These are phyloP conservation scores for Apiotrichum domesticum DNA, from an alignment of 1,284 basidiomycete species.

Conservation along the genomic window DNA sequence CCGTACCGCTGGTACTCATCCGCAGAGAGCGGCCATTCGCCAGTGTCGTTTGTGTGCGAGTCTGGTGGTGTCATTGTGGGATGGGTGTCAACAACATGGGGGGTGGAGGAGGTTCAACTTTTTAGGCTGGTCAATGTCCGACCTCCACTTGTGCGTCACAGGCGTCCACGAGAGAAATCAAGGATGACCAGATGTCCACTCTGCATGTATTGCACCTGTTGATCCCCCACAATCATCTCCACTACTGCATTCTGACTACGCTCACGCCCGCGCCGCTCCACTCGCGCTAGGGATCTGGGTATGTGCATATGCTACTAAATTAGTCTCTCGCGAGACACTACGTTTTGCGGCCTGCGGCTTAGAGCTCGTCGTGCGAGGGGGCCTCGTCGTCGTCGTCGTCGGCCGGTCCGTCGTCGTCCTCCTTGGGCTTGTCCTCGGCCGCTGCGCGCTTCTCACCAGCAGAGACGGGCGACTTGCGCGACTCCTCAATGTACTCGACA, in stretches of 20 bases:
- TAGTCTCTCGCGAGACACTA: not conserved
- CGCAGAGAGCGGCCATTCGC: constrained; percentile 17
- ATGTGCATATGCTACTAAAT: not conserved
- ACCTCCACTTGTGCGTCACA: too few species aligned
- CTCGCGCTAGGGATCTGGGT: not conserved
- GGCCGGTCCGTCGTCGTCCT: constrained; percentile 21
- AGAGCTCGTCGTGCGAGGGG: constrained; percentile 43
- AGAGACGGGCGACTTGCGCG: constrained; percentile 56
- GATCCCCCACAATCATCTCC: too few species aligned
- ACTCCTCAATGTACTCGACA: constrained; percentile 73
- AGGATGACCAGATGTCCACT: too few species aligned
- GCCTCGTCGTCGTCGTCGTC: constrained; percentile 24
- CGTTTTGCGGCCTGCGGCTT: constrained; percentile 4
- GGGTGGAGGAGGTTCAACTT: too few species aligned
- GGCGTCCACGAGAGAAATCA: too few species aligned
- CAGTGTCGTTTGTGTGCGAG: too few species aligned
- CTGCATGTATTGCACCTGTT: too few species aligned
- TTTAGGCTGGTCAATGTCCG: too few species aligned
- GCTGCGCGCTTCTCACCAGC: constrained; percentile 20
- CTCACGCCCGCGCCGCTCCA: too few species aligned
- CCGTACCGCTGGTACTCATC: constrained; percentile 86
- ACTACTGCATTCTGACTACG: too few species aligned
- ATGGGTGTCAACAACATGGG: too few species aligned
- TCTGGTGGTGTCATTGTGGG: too few species aligned
- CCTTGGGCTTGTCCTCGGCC: constrained; percentile 22